Evolutionary conservation across 768 basidiomycete species (phyloP).

Genomic region (Lactifluus piperatus): DNA sequence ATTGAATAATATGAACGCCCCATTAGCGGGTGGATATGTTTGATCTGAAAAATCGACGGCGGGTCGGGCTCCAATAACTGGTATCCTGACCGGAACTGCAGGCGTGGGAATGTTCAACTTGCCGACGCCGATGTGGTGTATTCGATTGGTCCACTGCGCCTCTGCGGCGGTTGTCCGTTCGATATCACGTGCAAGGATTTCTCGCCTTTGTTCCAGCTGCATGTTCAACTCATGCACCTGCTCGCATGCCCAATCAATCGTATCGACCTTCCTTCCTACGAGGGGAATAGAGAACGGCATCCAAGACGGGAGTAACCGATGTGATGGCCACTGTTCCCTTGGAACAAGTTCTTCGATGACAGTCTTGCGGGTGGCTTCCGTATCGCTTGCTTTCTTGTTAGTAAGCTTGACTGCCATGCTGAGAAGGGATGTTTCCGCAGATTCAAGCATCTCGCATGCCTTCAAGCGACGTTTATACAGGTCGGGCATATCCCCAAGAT

Average conservation of each 20-base stretch:
- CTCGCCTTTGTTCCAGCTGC: conserved; percentile 23
- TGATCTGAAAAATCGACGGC: conserved; percentile 21
- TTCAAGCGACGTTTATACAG: conserved; percentile 66
- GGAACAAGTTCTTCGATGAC: conserved; percentile 48
- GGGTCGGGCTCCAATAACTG: conserved; percentile 8
- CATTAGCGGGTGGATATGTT: conserved; percentile 32
- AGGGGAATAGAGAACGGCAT: conserved; percentile 52
- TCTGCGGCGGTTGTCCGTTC: conserved; percentile 18
- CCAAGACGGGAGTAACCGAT: conserved; percentile 48
- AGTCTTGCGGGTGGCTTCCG: conserved; percentile 23
- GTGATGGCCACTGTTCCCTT: conserved; percentile 62
- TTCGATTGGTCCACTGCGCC: conserved; percentile 18
- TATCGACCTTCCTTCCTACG: conserved; percentile 86
- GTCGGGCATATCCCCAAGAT: conserved; percentile 82
- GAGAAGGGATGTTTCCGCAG: conserved; percentile 73
- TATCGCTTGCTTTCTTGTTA: conserved; percentile 33
- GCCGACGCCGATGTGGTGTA: conserved; percentile 19
- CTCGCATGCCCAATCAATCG: conserved; percentile 79
- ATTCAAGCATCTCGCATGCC: conserved; percentile 75
- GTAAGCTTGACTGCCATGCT: conserved; percentile 66
- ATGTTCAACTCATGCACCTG: conserved; percentile 48
- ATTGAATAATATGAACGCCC: conserved; percentile 89
- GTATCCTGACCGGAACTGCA: conserved; percentile 9
- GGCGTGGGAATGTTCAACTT: conserved; percentile 20
- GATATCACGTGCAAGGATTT: conserved; percentile 26